Percentiles rank a stretch among this genome's conserved stretches.
Evolutionary conservation across 1,284 basidiomycete species (phyloP).

Genomic region (Rhodotorula sp.): DNA sequence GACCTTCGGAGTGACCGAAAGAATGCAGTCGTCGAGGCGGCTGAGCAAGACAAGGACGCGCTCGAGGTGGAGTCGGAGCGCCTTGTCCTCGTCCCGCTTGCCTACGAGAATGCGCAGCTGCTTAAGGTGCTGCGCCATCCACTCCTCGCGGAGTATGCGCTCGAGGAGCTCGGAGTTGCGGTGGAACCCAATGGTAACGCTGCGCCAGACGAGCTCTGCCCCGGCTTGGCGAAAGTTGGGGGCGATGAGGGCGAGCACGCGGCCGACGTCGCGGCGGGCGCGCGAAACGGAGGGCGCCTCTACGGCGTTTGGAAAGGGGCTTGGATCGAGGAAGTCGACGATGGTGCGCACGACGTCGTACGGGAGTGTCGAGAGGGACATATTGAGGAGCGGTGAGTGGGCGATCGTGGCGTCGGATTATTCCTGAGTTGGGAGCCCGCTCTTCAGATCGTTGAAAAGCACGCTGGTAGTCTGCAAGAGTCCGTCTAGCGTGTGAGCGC

Average conservation of each 20-base stretch:
- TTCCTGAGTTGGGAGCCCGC: too few relatives aligned
- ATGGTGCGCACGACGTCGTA: conserved; percentile 11
- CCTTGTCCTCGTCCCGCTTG: not conserved
- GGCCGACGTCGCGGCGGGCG: not conserved
- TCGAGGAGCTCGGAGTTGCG: conserved; percentile 6
- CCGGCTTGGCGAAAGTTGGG: conserved; percentile 5
- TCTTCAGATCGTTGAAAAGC: too few relatives aligned
- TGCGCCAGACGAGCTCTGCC: conserved; percentile 3
- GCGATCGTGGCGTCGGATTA: too few relatives aligned
- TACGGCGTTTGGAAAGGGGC: too few relatives aligned
- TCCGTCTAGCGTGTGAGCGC: too few relatives aligned
- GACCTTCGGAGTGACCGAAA: not conserved
- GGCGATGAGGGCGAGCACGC: conserved; percentile 9
- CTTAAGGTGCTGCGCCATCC: conserved; percentile 4
- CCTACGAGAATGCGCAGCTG: not conserved
- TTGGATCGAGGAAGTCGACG: conserved; percentile 7
- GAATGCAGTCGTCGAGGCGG: not conserved
- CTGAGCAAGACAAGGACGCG: not conserved
- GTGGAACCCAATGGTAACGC: conserved; percentile 3
- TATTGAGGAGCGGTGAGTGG: not conserved
- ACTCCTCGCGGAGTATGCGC: not conserved
- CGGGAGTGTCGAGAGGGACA: conserved; percentile 10
- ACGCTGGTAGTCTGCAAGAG: too few relatives aligned
- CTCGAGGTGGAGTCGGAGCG: not conserved
- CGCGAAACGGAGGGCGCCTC: conserved; percentile 2